Evolutionary conservation across 257 asterid genomes (phyloP).

Genomic region (Petrea volubilis): DNA sequence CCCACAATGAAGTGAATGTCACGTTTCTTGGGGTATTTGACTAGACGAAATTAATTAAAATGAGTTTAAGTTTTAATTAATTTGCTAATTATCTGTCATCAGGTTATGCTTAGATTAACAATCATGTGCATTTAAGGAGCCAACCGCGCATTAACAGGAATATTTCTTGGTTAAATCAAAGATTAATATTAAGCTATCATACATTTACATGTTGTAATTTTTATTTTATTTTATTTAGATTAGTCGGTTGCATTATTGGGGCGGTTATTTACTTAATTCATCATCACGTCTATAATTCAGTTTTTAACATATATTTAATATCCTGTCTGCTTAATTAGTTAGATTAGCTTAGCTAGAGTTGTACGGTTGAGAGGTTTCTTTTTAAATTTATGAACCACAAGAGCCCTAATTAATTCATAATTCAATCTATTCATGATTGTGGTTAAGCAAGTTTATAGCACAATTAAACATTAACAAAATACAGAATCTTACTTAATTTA

Average conservation of each 20-base stretch:
- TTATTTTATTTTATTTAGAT: conserved; percentile 13
- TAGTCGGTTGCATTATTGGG: conserved; percentile 65
- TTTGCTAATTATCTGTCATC: conserved; percentile 27
- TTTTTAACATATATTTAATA: conserved; percentile 5
- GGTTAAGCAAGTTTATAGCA: conserved; percentile 19
- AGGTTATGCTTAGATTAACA: conserved; percentile 26
- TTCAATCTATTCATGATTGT: conserved; percentile 4
- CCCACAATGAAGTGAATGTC: too few species aligned
- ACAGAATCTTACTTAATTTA: not conserved
- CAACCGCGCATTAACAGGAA: conserved; percentile 36
- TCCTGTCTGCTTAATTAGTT: conserved; percentile 14
- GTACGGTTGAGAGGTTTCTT: conserved; percentile 27
- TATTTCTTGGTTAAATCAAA: conserved; percentile 37
- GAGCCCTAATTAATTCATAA: not conserved
- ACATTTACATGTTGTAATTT: conserved; percentile 27
- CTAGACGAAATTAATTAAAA: not conserved
- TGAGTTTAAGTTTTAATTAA: too few species aligned
- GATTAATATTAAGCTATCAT: conserved; percentile 20
- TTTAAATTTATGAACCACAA: not conserved
- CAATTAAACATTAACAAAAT: conserved; percentile 13
- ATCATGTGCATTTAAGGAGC: conserved; percentile 50
- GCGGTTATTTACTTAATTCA: conserved; percentile 50
- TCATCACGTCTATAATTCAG: conserved; percentile 9
- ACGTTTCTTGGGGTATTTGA: conserved; percentile 19
- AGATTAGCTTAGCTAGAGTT: conserved; percentile 12